Conservation (phyloP, 176 grass and related monocot species). For the Hyparrhenia diplandra region DNA sequence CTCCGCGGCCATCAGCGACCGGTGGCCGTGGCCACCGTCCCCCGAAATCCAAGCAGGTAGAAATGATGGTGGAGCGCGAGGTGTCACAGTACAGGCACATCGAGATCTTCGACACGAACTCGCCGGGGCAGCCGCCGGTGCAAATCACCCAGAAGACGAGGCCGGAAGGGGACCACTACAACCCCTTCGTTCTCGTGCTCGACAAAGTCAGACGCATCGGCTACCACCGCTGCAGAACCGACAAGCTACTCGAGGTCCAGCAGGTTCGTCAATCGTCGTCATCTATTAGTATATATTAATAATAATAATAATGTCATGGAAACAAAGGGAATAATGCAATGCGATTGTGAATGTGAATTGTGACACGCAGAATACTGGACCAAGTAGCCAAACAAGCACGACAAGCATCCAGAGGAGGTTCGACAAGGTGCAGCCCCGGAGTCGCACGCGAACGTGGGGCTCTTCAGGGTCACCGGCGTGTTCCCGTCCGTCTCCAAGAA, state of each 20-base stretch:
- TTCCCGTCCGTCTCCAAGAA: conserved; percentile 44
- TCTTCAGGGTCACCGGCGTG: conserved; percentile 35
- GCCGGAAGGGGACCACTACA: conserved; percentile 23
- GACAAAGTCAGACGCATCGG: not conserved
- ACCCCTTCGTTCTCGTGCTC: conserved; percentile 36
- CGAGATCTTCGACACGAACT: too few relatives aligned
- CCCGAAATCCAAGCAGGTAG: not conserved
- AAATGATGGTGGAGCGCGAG: too few relatives aligned
- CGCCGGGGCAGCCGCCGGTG: not conserved
- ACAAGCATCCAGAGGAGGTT: not conserved
- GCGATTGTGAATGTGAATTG: too few relatives aligned
- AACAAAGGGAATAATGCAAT: too few relatives aligned
- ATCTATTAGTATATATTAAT: too few relatives aligned
- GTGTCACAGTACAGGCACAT: too few relatives aligned
- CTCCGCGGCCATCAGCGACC: too few relatives aligned
- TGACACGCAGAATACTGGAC: too few relatives aligned
- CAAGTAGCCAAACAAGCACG: not conserved
- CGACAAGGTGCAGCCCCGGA: conserved; percentile 3
- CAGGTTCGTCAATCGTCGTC: too few relatives aligned
- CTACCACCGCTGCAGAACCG: too few relatives aligned
- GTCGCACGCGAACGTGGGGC: not conserved
- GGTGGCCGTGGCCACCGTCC: conserved; percentile 43
- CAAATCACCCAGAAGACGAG: not conserved
- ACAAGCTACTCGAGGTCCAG: not conserved
- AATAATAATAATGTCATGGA: too few relatives aligned